Conservation (phyloP, 2,329 filamentous ascomycete genomes). For the Fusarium stilboides region DNA sequence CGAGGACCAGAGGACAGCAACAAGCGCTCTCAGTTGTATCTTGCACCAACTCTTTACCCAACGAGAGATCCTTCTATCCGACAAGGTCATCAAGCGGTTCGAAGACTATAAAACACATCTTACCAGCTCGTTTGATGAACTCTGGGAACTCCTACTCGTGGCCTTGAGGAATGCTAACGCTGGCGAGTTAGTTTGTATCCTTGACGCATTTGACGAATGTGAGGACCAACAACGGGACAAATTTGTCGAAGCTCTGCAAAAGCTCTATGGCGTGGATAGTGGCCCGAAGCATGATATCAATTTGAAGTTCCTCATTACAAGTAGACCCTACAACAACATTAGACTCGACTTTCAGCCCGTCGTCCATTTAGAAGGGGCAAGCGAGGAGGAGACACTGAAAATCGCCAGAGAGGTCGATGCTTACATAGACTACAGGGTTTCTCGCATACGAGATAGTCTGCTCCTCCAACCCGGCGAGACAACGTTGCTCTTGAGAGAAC, state of each 20-base stretch:
- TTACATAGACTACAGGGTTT: slow-evolving; percentile 33
- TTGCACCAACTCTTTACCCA: slow-evolving; percentile 57
- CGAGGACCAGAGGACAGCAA: slow-evolving; percentile 52
- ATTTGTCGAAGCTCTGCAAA: slow-evolving; percentile 46
- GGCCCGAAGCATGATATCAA: slow-evolving; percentile 13
- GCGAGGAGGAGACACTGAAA: slow-evolving; percentile 28
- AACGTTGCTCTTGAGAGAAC: slow-evolving; percentile 18
- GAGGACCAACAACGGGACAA: slow-evolving; percentile 29
- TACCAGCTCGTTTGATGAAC: slow-evolving; percentile 44
- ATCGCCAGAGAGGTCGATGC: slow-evolving; percentile 46
- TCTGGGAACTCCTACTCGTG: slow-evolving; percentile 53
- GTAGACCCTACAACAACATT: slow-evolving; percentile 51
- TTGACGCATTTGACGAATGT: slow-evolving; percentile 62
- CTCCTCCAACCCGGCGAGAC: slow-evolving; percentile 19
- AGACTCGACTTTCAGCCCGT: slow-evolving; percentile 33
- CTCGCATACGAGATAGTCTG: slow-evolving; percentile 1
- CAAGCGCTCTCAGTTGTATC: slow-evolving; percentile 54
- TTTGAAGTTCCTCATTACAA: slow-evolving; percentile 57
- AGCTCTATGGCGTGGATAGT: slow-evolving; percentile 40
- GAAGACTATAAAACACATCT: slow-evolving; percentile 33
- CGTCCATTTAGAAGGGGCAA: slow-evolving; percentile 41
- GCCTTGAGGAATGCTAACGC: slow-evolving; percentile 20
- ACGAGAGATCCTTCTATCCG: slow-evolving; percentile 43
- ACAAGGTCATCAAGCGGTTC: slow-evolving; percentile 41
- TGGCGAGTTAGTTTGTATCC: slow-evolving; percentile 53